Base-by-base conservation (phyloP, 345 rosid genomes). In the Citrus mangshanensis region DNA sequence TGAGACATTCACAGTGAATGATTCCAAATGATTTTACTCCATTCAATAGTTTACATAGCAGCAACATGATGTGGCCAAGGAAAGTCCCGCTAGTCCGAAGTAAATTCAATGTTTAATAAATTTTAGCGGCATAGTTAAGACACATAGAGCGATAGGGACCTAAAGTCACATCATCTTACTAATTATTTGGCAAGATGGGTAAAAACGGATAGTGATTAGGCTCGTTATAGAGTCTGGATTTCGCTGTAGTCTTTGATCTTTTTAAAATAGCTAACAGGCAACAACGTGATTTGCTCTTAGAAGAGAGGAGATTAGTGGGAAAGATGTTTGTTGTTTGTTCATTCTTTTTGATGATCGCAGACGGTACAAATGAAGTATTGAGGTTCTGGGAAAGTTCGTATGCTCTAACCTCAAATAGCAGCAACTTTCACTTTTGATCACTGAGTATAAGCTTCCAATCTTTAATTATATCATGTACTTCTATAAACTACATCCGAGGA, bases 401-500 rank as follows among this genome's bases (percentile, higher is more conserved):
- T 49, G 65, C 32, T 68, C 12, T 60, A 62, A 67, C 70, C 55
- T 71, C 40, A 40, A 58, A 61, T 63, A 66, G 62, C 61, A 49
- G 16, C 51, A 56, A 66, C 4, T 55, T 72, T 21, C 22, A 34
- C 22, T 12, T 14, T 4, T 67, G 72, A 12, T 18, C 4, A 7
- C 58, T 27, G 77, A 70, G 60, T 64, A 68, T 72, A 70, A 80
- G 27, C 72, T 65, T 75, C 70, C 78, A 77, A 68, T 55, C 81
- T 68, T 4, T 51, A 51, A 40, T 46, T 66, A 28, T 66, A 27
- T 38, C 46, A 5, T 32, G 85, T 86, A 82, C 81, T 40, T 69
- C 9, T 34, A 86, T 80, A 80, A 46, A 6, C 74, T 22, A 73
- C 82, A 78, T 37, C 21, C 6, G 40, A 79, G 88, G 91, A 89